Evolutionary conservation across 1,284 basidiomycete genomes (phyloP).

Genomic region (Fomitopsis betulina): DNA sequence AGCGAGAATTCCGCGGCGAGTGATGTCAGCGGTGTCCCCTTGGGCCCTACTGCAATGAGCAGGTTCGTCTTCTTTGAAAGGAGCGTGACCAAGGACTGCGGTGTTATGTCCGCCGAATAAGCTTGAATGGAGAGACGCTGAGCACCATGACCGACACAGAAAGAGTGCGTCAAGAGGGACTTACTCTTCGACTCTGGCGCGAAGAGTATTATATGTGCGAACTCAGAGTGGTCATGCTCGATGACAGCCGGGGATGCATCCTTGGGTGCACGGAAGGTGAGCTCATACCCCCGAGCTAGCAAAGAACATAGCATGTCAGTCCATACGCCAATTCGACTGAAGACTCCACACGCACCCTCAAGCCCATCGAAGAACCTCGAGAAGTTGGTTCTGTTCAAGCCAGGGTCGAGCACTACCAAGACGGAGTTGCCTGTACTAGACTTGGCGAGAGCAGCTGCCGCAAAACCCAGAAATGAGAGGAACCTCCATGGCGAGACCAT

Average conservation of each 20-base stretch:
- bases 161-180: slow-evolving; percentile 14
- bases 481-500: slow-evolving; percentile 21
- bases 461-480: slow-evolving; percentile 27
- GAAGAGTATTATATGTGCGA: slow-evolving; percentile 82
- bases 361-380: slow-evolving; percentile 80
- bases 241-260: slow-evolving; percentile 62
- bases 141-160: neutral
- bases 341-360: slow-evolving; percentile 46
- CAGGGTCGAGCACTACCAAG: slow-evolving; percentile 78
- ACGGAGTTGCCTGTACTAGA: slow-evolving; percentile 84
- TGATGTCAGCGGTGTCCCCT: slow-evolving; percentile 64
- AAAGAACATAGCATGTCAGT: neutral
- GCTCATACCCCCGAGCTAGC: slow-evolving; percentile 70
- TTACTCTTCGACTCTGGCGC: slow-evolving; percentile 80
- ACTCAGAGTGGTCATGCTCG: slow-evolving; percentile 69
- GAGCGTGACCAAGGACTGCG: slow-evolving; percentile 77
- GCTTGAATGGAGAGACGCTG: slow-evolving; percentile 34
- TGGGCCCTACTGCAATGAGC: slow-evolving; percentile 75
- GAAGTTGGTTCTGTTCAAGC: slow-evolving; percentile 61
- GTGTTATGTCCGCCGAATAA: slow-evolving; percentile 73
- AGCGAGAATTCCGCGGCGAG: slow-evolving; percentile 77
- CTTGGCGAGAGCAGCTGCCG: slow-evolving; percentile 45
- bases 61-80: slow-evolving; percentile 78
- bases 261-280: slow-evolving; percentile 81
- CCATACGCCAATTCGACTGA: neutral